Base-by-base conservation (phyloP, 108 stramenopile genomes). In the Pseudonitzschia pungens region DNA sequence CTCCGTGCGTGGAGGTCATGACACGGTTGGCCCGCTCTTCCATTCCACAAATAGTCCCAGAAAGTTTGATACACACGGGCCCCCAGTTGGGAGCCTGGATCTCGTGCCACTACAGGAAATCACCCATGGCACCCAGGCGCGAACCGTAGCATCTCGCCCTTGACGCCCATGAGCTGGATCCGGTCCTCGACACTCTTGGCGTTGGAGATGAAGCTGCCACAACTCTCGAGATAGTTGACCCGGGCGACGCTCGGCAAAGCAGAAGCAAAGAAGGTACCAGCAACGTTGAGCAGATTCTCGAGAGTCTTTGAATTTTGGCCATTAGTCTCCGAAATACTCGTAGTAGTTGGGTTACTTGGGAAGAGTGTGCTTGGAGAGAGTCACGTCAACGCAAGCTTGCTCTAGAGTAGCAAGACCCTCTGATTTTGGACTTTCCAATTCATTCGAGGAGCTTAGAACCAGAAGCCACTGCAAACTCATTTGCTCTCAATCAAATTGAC, bases 201-300 rank as follows among this genome's bases (percentile, higher is more conserved):
- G 3, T 55, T 24, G 2, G 54, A 55, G 24, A 22, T 3, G 24
- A 55, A 55, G 4, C 22, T 8, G 16, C 45, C 54, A 10, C 54
- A 55, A 9, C 26, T 24, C 54, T 55, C 26, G n/a, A 55, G 54
- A 10, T 55, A 55, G 22, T 55, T 3, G 9, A 2, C 20, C 24
- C 3, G 7, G 1, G 1, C 2, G n/a, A n/a, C 7, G 9, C 54
- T 55, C 54, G 54, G 20, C 54, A 24, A 10, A 11, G 68, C 68
- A 18, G 68, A 28, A 53, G 68, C 68, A 69, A 69, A 53, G 52
- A 69, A 69, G n/a, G 68, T 24, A 32, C 54, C 33, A 22, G 29
- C 28, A 22, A 48, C 28, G 52, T 69, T 52, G 52, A 69, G 51
- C 16, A 69, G 51, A 48, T 51, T 29, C 50, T 15, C 28, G 10